Percentiles rank a stretch among this genome's conserved stretches.
Evolutionary conservation across 1,284 basidiomycete species (phyloP).

Genomic region (Sanghuangporus weigelae): DNA sequence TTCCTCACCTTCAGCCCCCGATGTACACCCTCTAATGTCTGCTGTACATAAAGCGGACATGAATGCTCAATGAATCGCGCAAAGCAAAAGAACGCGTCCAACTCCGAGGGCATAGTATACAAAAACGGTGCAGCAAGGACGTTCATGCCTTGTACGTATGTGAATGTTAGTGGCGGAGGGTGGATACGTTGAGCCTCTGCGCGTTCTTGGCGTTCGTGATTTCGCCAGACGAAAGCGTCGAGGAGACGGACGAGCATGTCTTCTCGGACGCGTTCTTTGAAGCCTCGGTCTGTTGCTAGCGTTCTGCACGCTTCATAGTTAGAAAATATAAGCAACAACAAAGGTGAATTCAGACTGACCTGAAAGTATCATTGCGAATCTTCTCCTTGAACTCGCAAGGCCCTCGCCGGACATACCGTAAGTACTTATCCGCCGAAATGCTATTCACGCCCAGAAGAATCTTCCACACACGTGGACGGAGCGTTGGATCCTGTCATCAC

Average conservation of each 20-base stretch:
- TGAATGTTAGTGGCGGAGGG: conserved; percentile 72
- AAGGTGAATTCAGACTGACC: conserved; percentile 36
- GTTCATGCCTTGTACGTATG: conserved; percentile 98
- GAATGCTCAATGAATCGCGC: conserved; percentile 89
- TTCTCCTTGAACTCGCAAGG: conserved; percentile 87
- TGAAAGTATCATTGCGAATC: conserved; percentile 79
- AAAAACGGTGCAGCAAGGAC: conserved; percentile 96
- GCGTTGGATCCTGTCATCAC: conserved; percentile 56
- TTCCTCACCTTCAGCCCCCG: conserved; percentile 78
- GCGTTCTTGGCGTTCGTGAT: conserved; percentile 66
- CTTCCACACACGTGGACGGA: conserved; percentile 87
- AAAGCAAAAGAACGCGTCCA: conserved; percentile 96
- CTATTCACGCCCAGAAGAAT: conserved; percentile 80
- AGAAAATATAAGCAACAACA: not conserved
- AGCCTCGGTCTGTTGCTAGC: conserved; percentile 89
- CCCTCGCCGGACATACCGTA: conserved; percentile 78
- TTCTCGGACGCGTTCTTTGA: conserved; percentile 92
- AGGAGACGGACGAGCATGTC: conserved; percentile 94
- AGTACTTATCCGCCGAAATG: conserved; percentile 70
- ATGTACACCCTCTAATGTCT: conserved; percentile 92
- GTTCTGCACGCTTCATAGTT: conserved; percentile 55
- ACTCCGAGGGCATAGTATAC: conserved; percentile 91
- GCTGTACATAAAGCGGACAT: conserved; percentile 94
- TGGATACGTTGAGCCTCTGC: conserved; percentile 1
- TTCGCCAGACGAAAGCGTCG: conserved; percentile 97